These are phyloP conservation scores for Rhinocladiella similis DNA, from an alignment of 2,329 filamentous ascomycete genomes.

Conservation along the genomic window DNA sequence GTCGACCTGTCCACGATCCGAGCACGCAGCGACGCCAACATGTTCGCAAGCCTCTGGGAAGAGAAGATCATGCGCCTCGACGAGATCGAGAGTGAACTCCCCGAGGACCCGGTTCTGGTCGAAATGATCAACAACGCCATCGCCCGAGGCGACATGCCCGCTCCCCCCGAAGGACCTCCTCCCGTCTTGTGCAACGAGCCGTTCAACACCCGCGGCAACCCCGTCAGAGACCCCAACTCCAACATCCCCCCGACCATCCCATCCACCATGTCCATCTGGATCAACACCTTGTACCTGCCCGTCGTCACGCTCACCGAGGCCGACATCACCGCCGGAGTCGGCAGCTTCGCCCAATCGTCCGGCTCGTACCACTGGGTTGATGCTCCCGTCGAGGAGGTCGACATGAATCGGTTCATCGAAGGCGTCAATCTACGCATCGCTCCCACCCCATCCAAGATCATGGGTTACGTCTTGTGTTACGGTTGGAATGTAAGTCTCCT, in stretches of 20 bases:
- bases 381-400: constrained; percentile 11
- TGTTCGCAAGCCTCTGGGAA: constrained; percentile 17
- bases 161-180: neutral
- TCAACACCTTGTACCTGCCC: constrained; percentile 5
- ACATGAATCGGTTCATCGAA: constrained; percentile 12
- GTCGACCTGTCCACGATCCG: constrained; percentile 10
- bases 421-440: constrained; percentile 16
- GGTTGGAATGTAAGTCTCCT: constrained; percentile 17
- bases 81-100: constrained; percentile 12
- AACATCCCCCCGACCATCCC: constrained; percentile 12
- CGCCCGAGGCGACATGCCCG: too few species aligned
- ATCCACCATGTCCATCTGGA: constrained; percentile 16
- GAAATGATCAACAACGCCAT: too few species aligned
- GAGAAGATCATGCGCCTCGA: constrained; percentile 17
- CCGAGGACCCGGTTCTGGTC: neutral
- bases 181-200: constrained; percentile 10
- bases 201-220: constrained; percentile 10
- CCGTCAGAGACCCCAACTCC: neutral
- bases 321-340: neutral
- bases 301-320: neutral
- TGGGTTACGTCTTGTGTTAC: constrained; percentile 22
- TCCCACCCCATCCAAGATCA: neutral
- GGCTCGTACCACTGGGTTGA: constrained; percentile 22
- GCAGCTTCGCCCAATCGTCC: neutral
- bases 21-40: constrained; percentile 8